Conservation (phyloP, 192 early-diverging fungal genomes). For the Backusella morwellensis region DNA sequence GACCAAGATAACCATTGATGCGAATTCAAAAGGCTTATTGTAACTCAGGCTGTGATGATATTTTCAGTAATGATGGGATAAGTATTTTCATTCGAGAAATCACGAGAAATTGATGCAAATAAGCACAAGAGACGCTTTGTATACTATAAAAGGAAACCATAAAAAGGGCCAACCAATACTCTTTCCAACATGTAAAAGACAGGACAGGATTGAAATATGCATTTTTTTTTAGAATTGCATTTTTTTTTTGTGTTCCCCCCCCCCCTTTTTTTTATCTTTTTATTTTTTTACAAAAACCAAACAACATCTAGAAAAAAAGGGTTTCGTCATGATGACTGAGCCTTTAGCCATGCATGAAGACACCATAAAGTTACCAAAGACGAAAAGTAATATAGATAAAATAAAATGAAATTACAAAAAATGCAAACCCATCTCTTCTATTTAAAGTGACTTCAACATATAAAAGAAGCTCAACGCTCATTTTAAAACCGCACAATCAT, state of each 20-base stretch:
- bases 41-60: too few species aligned
- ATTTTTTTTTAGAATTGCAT: too few species aligned
- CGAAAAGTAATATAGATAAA: background rate
- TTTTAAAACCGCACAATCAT: conserved; percentile 45
- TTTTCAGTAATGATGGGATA: too few species aligned
- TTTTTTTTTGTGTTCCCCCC: background rate
- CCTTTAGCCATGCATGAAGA: conserved; percentile 9
- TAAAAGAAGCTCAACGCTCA: conserved; percentile 23
- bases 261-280: background rate
- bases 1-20: too few species aligned
- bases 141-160: too few species aligned
- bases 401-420: background rate
- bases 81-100: too few species aligned
- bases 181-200: too few species aligned
- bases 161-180: too few species aligned
- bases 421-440: background rate
- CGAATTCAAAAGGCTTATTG: too few species aligned
- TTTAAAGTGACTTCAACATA: background rate
- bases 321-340: conserved; percentile 12
- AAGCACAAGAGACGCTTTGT: too few species aligned
- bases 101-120: too few species aligned
- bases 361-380: background rate
- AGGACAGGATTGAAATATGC: too few species aligned
- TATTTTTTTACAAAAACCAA: background rate
- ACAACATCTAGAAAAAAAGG: background rate